Evolutionary conservation across 1,284 basidiomycete species (phyloP).

Genomic region (Irpex rosettiformis): DNA sequence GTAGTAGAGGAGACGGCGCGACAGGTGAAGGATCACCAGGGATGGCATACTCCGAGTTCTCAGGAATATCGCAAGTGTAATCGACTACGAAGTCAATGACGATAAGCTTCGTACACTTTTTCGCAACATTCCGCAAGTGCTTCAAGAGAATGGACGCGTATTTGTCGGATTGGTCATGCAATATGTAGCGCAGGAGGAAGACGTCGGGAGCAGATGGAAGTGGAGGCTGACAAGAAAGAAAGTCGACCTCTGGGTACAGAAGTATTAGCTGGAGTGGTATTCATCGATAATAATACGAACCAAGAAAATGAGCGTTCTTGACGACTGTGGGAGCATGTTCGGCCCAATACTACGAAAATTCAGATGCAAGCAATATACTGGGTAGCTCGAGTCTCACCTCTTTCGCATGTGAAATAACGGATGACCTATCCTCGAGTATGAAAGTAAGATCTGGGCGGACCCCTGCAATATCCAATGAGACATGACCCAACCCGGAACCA

Average conservation of each 20-base stretch:
- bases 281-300: neutral
- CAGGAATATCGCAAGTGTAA: constrained; percentile 3
- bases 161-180: constrained; percentile 26
- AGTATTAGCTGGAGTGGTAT: neutral
- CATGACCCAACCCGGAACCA: constrained; percentile 16
- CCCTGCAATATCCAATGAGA: constrained; percentile 9
- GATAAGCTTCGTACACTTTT: constrained; percentile 5
- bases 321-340: neutral
- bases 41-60: neutral
- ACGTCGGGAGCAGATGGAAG: constrained; percentile 18
- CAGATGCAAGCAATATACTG: neutral
- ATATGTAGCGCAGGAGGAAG: constrained; percentile 23
- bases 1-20: constrained; percentile 8
- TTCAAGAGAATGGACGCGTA: constrained; percentile 20
- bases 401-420: constrained; percentile 8
- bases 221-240: constrained; percentile 26
- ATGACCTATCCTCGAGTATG: constrained; percentile 17
- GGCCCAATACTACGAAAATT: constrained; percentile 2
- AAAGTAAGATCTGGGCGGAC: constrained; percentile 11
- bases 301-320: constrained; percentile 2
- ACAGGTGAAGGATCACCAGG: neutral
- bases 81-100: constrained; percentile 7
- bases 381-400: neutral
- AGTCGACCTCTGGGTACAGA: constrained; percentile 21
- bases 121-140: constrained; percentile 20